Percentiles rank a stretch among this genome's conserved stretches.
Conservation (phyloP, 2,329 filamentous ascomycete species). For the Talaromyces sp. region DNA sequence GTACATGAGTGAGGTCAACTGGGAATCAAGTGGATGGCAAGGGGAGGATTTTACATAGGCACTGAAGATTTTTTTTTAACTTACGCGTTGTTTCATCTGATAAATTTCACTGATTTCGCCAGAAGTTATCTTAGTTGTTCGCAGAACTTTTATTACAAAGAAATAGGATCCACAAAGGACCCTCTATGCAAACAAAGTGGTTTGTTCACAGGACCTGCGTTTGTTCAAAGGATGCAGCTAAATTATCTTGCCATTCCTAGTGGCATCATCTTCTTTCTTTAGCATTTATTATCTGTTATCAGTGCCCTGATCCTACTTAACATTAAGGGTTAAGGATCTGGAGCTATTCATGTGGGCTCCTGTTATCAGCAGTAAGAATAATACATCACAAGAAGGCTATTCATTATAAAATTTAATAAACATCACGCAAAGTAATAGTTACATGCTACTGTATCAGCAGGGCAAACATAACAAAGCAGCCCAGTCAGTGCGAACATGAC, state of each 20-base stretch:
- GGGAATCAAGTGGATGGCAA: background rate
- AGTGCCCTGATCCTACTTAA: background rate
- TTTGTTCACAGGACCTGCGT: background rate
- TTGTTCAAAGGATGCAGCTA: background rate
- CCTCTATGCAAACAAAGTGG: background rate
- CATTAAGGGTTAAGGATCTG: background rate
- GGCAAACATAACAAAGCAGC: background rate
- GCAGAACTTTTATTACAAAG: background rate
- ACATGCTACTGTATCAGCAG: background rate
- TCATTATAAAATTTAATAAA: background rate
- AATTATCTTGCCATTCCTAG: background rate
- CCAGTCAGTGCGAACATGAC: background rate
- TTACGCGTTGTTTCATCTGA: background rate
- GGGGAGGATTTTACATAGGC: background rate
- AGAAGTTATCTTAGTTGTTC: background rate
- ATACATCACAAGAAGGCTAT: background rate
- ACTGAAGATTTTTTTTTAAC: background rate
- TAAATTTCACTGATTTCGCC: too few relatives aligned
- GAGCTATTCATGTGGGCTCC: background rate
- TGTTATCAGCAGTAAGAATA: background rate
- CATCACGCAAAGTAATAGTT: background rate
- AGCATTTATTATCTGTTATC: background rate
- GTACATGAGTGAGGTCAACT: background rate
- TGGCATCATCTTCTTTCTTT: too few relatives aligned
- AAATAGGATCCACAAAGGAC: background rate